Evolutionary conservation across 345 rosid species (phyloP).

Genomic region (Abelmoschus esculentus): DNA sequence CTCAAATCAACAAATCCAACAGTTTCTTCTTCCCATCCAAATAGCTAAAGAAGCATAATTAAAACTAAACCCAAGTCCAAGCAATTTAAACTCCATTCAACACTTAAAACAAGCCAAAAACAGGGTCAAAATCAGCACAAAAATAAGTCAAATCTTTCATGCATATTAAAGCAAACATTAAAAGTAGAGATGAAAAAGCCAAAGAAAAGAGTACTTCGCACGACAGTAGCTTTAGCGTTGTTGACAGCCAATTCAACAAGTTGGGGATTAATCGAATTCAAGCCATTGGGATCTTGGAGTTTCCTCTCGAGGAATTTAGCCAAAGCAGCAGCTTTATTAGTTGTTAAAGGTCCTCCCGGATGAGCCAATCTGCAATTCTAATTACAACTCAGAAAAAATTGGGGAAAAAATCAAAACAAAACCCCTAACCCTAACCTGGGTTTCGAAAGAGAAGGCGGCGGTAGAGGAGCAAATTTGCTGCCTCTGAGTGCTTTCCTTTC

Average conservation of each 20-base stretch:
- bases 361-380: constrained; percentile 58
- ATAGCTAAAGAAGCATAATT: background rate
- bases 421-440: constrained; percentile 43
- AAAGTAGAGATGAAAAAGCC: background rate
- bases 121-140: background rate
- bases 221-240: constrained; percentile 56
- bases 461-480: constrained; percentile 95
- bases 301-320: constrained; percentile 88
- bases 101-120: background rate
- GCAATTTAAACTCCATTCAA: background rate
- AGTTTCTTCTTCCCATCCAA: background rate
- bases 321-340: constrained; percentile 88
- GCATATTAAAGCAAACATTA: background rate
- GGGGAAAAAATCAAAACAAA: background rate
- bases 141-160: background rate
- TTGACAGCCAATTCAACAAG: constrained; percentile 74
- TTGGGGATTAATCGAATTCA: constrained; percentile 61
- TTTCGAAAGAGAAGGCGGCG: constrained; percentile 36
- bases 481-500: constrained; percentile 85
- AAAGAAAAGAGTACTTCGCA: constrained; percentile 30
- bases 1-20: background rate
- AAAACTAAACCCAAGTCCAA: background rate
- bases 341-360: constrained; percentile 89
- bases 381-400: background rate
- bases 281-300: constrained; percentile 75